A percentile compares a stretch with the other conserved stretches of the same genome.
phyloP scores from a whole-genome alignment of 345 rosid genomes.

The Gossypium stocksii region DNA sequence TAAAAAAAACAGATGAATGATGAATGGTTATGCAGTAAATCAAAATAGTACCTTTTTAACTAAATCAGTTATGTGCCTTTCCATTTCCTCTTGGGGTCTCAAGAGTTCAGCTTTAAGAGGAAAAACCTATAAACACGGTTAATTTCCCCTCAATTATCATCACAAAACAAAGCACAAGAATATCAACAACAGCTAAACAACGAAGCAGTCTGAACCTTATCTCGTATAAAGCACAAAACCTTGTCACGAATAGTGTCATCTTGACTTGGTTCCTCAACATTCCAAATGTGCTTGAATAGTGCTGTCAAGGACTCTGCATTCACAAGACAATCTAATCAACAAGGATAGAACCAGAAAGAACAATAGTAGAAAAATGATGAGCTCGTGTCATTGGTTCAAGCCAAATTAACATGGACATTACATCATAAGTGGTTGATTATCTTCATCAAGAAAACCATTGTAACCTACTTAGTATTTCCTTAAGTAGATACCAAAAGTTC shows the following conservation, averaged over 20 bases:
- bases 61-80: conserved; percentile 82
- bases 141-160: conserved; percentile 9
- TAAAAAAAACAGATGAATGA: not conserved
- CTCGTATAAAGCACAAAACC: conserved; percentile 76
- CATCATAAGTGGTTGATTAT: not conserved
- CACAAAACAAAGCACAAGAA: not conserved
- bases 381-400: not conserved
- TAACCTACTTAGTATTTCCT: not conserved
- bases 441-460: not conserved
- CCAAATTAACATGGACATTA: not conserved
- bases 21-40: not conserved
- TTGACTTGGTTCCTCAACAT: conserved; percentile 61
- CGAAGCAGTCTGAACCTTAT: conserved; percentile 53
- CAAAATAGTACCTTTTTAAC: conserved; percentile 66
- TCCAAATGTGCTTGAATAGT: conserved; percentile 74
- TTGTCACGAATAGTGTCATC: conserved; percentile 79
- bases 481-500: not conserved
- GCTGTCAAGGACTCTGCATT: conserved; percentile 75
- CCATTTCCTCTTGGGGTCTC: conserved; percentile 96
- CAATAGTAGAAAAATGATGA: not conserved
- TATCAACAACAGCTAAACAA: not conserved
- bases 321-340: conserved; percentile 14
- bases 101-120: conserved; percentile 84
- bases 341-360: not conserved
- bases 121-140: conserved; percentile 53